Conservation (phyloP, 176 grass and related monocot species). For the Dendrocalamus sinicus region DNA sequence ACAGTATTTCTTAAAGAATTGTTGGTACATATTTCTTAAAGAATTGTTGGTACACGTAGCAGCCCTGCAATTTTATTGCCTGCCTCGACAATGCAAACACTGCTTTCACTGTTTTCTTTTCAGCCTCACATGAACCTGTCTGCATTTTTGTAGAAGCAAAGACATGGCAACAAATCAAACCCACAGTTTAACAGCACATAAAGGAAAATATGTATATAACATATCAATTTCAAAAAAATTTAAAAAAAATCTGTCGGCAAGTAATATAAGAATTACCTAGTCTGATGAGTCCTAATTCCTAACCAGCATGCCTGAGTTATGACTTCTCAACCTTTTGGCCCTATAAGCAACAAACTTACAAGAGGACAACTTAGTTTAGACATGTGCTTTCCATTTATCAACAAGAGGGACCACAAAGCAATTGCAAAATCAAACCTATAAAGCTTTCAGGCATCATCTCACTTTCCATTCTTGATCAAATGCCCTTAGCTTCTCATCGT, state of each 20-base stretch:
- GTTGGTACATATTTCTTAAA: background rate
- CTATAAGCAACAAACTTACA: too few species aligned
- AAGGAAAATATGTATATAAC: conserved; percentile 6
- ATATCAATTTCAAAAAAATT: background rate
- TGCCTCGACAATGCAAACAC: background rate
- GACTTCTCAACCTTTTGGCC: too few species aligned
- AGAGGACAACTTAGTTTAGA: too few species aligned
- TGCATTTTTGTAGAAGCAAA: conserved; percentile 51
- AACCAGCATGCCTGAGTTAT: background rate
- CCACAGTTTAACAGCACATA: background rate
- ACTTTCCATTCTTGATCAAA: too few species aligned
- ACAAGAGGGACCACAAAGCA: too few species aligned
- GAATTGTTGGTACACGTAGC: background rate
- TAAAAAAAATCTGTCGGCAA: background rate
- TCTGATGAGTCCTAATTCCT: background rate
- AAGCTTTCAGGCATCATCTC: too few species aligned
- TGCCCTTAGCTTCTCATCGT: too few species aligned
- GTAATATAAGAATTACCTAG: background rate
- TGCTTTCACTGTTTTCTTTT: conserved; percentile 53
- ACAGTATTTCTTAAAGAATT: background rate
- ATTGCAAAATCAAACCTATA: too few species aligned
- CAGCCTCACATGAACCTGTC: conserved; percentile 76
- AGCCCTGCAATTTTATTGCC: background rate
- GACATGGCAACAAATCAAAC: background rate
- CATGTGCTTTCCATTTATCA: too few species aligned